Percentiles rank a stretch among this genome's conserved stretches.
Conservation (phyloP, 2,329 filamentous ascomycete genomes). For the Cephalotrichum gorgonifer region DNA sequence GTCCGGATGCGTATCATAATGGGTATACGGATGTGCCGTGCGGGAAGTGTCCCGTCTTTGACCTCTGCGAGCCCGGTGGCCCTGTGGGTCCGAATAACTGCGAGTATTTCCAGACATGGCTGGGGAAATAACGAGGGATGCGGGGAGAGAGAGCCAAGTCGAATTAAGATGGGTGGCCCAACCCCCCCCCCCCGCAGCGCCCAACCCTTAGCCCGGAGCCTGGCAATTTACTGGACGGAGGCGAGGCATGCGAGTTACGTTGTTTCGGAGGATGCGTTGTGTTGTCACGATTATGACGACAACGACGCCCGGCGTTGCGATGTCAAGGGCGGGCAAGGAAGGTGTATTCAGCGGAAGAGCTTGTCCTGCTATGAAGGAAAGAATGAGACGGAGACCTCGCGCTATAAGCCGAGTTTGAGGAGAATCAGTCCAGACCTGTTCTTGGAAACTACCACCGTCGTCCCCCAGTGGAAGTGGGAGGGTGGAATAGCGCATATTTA, state of each 20-base stretch:
- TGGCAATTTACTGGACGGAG: background rate
- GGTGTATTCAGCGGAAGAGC: background rate
- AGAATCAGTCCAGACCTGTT: background rate
- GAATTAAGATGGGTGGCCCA: no score
- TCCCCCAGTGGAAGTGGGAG: background rate
- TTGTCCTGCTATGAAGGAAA: background rate
- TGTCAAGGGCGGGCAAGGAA: background rate
- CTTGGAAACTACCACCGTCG: background rate
- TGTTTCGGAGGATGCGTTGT: background rate
- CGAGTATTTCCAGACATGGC: constrained; percentile 83
- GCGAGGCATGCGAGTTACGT: background rate
- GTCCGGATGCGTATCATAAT: constrained; percentile 36
- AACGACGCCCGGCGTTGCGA: background rate
- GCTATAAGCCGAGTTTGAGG: background rate
- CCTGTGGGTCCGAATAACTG: constrained; percentile 85
- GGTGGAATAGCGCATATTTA: background rate
- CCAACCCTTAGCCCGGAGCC: no score
- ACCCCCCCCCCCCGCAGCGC: no score
- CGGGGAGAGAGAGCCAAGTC: background rate
- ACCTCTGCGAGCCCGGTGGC: constrained; percentile 82
- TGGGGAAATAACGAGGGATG: constrained; percentile 22
- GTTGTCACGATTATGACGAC: background rate
- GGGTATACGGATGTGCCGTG: constrained; percentile 84
- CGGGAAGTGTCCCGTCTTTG: constrained; percentile 84
- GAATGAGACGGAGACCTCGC: background rate